Percentiles rank a stretch among this genome's conserved stretches.
Evolutionary conservation across 169 alveolate species (phyloP).

Genomic region (Theileria sp.): DNA sequence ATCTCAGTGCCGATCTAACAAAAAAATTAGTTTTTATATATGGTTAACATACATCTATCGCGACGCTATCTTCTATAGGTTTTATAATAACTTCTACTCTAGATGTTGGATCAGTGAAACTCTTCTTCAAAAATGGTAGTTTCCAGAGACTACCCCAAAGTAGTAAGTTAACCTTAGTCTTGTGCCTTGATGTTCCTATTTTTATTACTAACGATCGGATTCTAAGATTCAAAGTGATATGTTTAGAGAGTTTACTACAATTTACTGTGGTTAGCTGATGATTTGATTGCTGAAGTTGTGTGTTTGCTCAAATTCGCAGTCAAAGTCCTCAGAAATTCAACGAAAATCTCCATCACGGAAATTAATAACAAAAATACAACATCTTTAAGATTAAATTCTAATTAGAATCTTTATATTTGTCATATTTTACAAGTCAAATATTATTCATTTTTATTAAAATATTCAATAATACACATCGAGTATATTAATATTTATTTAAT

Average conservation of each 20-base stretch:
- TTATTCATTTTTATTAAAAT: background rate
- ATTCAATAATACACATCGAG: background rate
- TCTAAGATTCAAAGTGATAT: background rate
- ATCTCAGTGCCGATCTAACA: constrained; percentile 59
- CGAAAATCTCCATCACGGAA: constrained; percentile 46
- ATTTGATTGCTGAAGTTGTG: constrained; percentile 41
- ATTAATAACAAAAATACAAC: background rate
- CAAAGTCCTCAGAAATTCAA: constrained; percentile 40
- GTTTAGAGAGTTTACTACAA: constrained; percentile 10
- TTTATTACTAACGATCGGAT: constrained; percentile 8
- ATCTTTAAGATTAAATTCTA: background rate
- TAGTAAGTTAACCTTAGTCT: constrained; percentile 20
- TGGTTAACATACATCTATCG: constrained; percentile 38
- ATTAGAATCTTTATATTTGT: too few relatives aligned
- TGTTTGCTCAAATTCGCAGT: constrained; percentile 42
- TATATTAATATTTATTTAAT: background rate
- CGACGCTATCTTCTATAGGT: constrained; percentile 57
- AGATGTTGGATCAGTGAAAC: constrained; percentile 28
- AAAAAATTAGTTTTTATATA: background rate
- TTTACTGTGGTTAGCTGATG: constrained; percentile 39
- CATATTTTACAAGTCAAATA: background rate
- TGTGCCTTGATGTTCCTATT: constrained; percentile 43
- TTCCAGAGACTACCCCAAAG: constrained; percentile 46
- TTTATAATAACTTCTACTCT: constrained; percentile 59
- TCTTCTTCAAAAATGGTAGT: constrained; percentile 31